Evolutionary conservation across 352 stramenopile genomes (phyloP).

Genomic region (Globisporangium radiosum): DNA sequence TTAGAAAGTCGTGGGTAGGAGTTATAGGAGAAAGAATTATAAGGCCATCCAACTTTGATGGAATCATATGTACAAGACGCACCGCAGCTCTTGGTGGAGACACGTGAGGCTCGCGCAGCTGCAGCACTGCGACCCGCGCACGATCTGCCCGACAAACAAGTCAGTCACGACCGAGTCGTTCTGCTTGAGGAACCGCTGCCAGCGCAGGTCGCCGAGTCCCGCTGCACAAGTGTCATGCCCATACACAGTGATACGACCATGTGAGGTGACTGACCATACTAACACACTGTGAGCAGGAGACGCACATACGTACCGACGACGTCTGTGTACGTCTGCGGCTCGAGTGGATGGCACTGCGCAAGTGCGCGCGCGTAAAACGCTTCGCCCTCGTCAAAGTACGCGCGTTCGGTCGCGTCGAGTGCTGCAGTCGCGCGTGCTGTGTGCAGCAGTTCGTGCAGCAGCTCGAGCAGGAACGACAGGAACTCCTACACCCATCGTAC

Average conservation of each 20-base stretch:
- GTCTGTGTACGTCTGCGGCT: slow-evolving; percentile 47
- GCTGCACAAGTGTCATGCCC: slow-evolving; percentile 14
- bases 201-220: slow-evolving; percentile 50
- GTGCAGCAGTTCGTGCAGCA: slow-evolving; percentile 55
- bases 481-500: slow-evolving; percentile 34
- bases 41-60: no score
- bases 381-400: slow-evolving; percentile 20
- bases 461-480: slow-evolving; percentile 61
- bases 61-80: not conserved
- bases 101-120: slow-evolving; percentile 67
- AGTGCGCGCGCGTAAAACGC: slow-evolving; percentile 18
- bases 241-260: no score
- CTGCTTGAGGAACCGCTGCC: slow-evolving; percentile 44
- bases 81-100: slow-evolving; percentile 61
- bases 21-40: not conserved
- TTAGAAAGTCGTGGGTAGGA: not conserved
- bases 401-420: slow-evolving; percentile 4
- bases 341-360: slow-evolving; percentile 22
- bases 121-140: slow-evolving; percentile 72
- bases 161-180: slow-evolving; percentile 67
- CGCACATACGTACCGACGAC: slow-evolving; percentile 41
- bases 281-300: not conserved
- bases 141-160: slow-evolving; percentile 65
- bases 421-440: slow-evolving; percentile 1
- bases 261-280: no score